Base-by-base conservation (phyloP, 371 early-diverging fungal genomes). In the Mortierella sp. region DNA sequence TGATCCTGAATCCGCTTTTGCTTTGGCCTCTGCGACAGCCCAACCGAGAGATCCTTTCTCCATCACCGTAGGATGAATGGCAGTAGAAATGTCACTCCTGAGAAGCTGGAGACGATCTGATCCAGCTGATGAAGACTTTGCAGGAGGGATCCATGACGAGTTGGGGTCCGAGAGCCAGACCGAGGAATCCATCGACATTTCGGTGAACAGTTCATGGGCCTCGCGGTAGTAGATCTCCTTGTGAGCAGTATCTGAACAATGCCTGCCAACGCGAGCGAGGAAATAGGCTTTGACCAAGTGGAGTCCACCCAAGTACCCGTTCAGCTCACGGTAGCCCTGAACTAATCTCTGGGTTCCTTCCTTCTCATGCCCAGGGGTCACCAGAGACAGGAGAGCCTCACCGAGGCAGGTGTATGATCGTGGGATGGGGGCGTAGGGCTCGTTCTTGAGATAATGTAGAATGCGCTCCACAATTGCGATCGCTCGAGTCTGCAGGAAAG, bases 211-310 rank as follows among this genome's bases (percentile, higher is more conserved):
- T 3, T 37, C 21, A 40, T 74, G 50, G 13, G 86, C 86, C n/a
- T 75, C 28, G 11, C 40, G 37, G 50, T 86, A 77, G 53, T 74
- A 77, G 21, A 43, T 31, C n/a, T 69, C 70, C 55, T 79, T 79
- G 8, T 16, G 6, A 3, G 43, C 70, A 14, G 71, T 40, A 3
- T 74, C 77, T 5, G 77, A 40, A 40, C 24, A 71, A 34, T 86
- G 57, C 0, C 81, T 80, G 2, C 80, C 79, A 8, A 86, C 31
- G 28, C 82, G 73, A 0, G 80, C 61, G n/a, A 86, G 53, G 31
- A 74, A 77, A 55, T 77, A 86, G 0, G 86, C 86, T 44, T 75
- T 67, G 34, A 86, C 77, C 69, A 82, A 86, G 10, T 61, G 14
- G 34, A 86, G 46, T 8, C 80, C 80, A 16, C 77, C 78, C 34